A percentile compares a stretch with the other conserved stretches of the same genome.
Conservation (phyloP, 441 rosid species). For the Mallotus repandus region DNA sequence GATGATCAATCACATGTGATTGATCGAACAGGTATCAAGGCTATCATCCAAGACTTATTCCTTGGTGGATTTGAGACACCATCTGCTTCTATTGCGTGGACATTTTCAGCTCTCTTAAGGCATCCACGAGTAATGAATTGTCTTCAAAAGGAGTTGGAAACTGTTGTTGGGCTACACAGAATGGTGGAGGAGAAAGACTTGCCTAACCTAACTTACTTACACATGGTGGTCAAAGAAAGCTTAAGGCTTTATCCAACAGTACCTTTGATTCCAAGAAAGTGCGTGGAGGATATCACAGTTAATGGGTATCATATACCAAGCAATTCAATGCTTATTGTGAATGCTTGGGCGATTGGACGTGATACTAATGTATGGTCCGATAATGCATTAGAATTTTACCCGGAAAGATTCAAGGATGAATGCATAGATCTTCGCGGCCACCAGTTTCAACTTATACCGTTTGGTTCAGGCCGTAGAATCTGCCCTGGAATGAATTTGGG, state of each 20-base stretch:
- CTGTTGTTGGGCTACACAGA: conserved; percentile 35
- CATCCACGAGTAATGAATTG: conserved; percentile 33
- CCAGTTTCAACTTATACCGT: conserved; percentile 48
- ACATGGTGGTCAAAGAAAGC: conserved; percentile 36
- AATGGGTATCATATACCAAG: conserved; percentile 28
- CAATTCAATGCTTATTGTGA: conserved; percentile 28
- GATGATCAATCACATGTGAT: conserved; percentile 15
- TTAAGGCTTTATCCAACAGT: conserved; percentile 31
- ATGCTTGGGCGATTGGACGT: conserved; percentile 26
- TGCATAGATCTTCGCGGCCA: conserved; percentile 44
- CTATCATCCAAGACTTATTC: conserved; percentile 31
- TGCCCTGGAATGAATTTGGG: conserved; percentile 66
- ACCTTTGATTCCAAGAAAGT: conserved; percentile 33
- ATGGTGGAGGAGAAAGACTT: conserved; percentile 40
- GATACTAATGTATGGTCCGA: conserved; percentile 24
- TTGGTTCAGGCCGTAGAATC: conserved; percentile 57
- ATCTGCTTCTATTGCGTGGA: conserved; percentile 34
- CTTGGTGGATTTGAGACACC: conserved; percentile 29
- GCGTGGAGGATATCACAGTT: conserved; percentile 18
- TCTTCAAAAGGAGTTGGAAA: conserved; percentile 37
- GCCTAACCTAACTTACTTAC: conserved; percentile 22
- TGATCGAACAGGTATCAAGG: conserved; percentile 29
- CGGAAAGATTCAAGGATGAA: conserved; percentile 35
- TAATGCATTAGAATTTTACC: conserved; percentile 33
- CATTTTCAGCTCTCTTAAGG: conserved; percentile 32